Evolutionary conservation across 2,329 filamentous ascomycete genomes (phyloP), one percentile per base, ranked within the genome.

Genomic region (Zasmidium angulare): DNA sequence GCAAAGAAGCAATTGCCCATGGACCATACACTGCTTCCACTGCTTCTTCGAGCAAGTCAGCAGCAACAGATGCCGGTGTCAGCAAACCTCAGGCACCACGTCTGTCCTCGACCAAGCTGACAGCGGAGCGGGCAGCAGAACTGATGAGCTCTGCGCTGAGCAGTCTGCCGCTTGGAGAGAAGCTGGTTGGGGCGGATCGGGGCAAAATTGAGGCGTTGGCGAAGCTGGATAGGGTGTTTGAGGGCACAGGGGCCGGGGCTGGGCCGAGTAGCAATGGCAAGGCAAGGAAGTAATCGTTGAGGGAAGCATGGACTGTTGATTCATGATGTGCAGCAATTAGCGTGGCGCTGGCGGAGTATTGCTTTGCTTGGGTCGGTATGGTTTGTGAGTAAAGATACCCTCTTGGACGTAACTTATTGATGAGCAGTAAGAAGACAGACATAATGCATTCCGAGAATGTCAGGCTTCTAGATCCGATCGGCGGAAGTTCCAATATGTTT

Each of bases 131-230:
- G 55, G 78, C 78, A 0, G 78, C 77, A 23, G 78, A 80, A 56
- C 64, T 80, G 40, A 79, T 81, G 62, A 77, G 79, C 68, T 77
- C 77, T 57, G 78, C 79, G 1, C 72, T 81, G 69, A 73, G 76
- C 19, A 78, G 79, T 59, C 55, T 80, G 55, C 78, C 78, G 17
- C 62, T 74, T 11, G 71, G 74, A 11, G 76, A 75, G 1, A 69
- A 75, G 23, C 67, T 72, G 49, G 64, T 66, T 2, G 29, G 50
- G 50, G 11, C n/a, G 52, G 76, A 78, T 59, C 74, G 75, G 51
- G 77, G 78, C 60, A 76, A 78, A 59, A 75, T 73, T 10, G 78
- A 78, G 55, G 71, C 70, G n/a, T 61, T 80, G 55, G 77, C 75
- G 54, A 80, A 78, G 66, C 60, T 80, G n/a, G 78, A 81, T 61